A percentile compares a stretch with the other conserved stretches of the same genome.
Evolutionary conservation across 2,329 filamentous ascomycete species (phyloP).

Genomic region (Arthrobotrys iridis): DNA sequence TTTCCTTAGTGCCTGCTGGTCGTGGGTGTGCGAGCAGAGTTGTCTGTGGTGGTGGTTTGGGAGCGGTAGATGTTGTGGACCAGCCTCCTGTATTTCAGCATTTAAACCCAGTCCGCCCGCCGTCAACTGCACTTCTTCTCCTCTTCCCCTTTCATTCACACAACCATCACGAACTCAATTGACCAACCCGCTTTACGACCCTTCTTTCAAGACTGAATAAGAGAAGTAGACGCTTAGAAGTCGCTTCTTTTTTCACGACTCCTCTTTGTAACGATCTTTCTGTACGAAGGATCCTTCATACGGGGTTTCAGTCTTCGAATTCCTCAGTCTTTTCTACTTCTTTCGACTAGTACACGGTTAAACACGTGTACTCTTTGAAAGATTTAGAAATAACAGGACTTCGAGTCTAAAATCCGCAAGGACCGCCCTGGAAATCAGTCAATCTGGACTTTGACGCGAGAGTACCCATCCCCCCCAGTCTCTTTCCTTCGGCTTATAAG

Average conservation of each 20-base stretch:
- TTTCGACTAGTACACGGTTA: conserved; percentile 54
- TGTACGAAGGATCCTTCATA: conserved; percentile 54
- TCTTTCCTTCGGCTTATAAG: conserved; percentile 98
- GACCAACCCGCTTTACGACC: conserved; percentile 28
- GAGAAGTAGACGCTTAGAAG: conserved; percentile 52
- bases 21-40: background rate
- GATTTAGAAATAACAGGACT: conserved; percentile 54
- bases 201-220: conserved; percentile 45
- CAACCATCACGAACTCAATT: conserved; percentile 40
- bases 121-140: conserved; percentile 12
- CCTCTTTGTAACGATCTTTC: conserved; percentile 52
- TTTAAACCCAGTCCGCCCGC: conserved; percentile 53
- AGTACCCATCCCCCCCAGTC: conserved; percentile 99
- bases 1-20: background rate
- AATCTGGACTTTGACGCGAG: conserved; percentile 99
- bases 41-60: conserved; percentile 2
- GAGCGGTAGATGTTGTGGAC: conserved; percentile 19
- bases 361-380: conserved; percentile 54
- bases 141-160: conserved; percentile 31
- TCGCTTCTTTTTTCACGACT: conserved; percentile 54
- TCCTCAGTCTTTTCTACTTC: conserved; percentile 52
- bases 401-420: conserved; percentile 54
- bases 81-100: conserved; percentile 54
- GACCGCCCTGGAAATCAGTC: conserved; percentile 71
- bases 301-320: conserved; percentile 55